Evolutionary conservation across 2,329 filamentous ascomycete species (phyloP), one percentile per base, ranked within the genome.

Genomic region (Proliferodiscus dingleyae): DNA sequence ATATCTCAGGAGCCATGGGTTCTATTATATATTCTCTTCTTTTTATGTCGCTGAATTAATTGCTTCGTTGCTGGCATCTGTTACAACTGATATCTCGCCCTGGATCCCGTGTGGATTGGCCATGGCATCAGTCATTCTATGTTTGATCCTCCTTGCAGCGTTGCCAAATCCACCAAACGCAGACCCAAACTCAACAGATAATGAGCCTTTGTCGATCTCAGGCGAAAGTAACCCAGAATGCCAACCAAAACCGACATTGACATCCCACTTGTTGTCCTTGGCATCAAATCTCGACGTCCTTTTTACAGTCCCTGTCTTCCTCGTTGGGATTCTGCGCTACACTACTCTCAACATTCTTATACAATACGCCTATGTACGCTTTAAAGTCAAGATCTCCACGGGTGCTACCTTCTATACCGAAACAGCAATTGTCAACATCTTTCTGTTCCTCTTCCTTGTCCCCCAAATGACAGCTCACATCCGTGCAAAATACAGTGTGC

Each of bases 1-100:
- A 16, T 41, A 2, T 24, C 11, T 5, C 15, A 61, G 60, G 45
- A 62, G 60, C 34, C 51, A 57, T 42, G 54, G 53, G 1, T 63
- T 61, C 37, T 63, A 63, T 23, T 61, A 61, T 30, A 61, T 63
- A 30, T 63, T 61, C 34, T 61, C 61, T 7, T 58, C 61, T 19
- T 63, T 60, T 32, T 63, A 62, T 34, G 43, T 59, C 21, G 60
- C 60, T 1, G 61, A 63, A 33, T 51, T 63, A 11, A 45, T 60
- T 4, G 57, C 53, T 13, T 63, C 61, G 4, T 59, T 53, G 22
- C 21, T 58, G 11, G 61, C 60, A 3, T 51, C 56, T 1, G 26
- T 59, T 2, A 62, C 60, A 2, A 58, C 47, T 9, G 59, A 61
- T 21, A 59, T 62, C 3, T 58, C 59, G 4, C 60, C 60, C 23